These are phyloP conservation scores for Fusarium verticillioides DNA, from an alignment of 2,329 filamentous ascomycete genomes.

Conservation along the genomic window DNA sequence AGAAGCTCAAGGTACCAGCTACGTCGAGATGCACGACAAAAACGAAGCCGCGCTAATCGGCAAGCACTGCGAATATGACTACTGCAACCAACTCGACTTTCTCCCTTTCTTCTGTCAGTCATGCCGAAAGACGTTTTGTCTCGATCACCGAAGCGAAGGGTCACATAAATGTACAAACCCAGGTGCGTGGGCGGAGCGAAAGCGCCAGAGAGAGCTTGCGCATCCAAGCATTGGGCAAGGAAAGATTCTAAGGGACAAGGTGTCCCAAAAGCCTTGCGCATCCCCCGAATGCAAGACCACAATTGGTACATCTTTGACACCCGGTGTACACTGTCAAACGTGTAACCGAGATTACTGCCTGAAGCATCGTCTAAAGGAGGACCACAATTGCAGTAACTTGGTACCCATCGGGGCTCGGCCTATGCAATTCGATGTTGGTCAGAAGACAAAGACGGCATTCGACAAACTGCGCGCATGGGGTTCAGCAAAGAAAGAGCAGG, in stretches of 20 bases:
- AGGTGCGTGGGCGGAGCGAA: constrained; percentile 71
- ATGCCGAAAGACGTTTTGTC: constrained; percentile 86
- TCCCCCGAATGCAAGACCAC: constrained; percentile 74
- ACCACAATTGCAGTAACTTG: constrained; percentile 86
- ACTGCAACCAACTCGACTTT: constrained; percentile 96
- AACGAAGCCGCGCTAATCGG: constrained; percentile 86
- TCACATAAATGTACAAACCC: constrained; percentile 75
- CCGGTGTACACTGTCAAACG: constrained; percentile 75
- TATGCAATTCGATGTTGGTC: constrained; percentile 59
- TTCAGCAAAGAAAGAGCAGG: constrained; percentile 73
- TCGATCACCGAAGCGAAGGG: constrained; percentile 90
- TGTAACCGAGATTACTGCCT: constrained; percentile 83
- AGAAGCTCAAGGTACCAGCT: constrained; percentile 63
- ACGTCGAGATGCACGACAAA: constrained; percentile 76
- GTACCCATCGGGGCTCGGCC: constrained; percentile 64
- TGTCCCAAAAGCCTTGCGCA: constrained; percentile 74
- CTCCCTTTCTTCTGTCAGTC: constrained; percentile 94
- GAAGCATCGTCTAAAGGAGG: constrained; percentile 79
- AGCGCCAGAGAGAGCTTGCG: constrained; percentile 64
- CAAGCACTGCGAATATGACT: constrained; percentile 88
- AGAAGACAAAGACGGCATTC: constrained; percentile 79
- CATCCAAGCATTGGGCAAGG: constrained; percentile 65
- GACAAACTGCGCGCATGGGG: constrained; percentile 85
- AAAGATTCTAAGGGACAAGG: constrained; percentile 63
- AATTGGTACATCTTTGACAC: constrained; percentile 74